Percentiles rank a stretch among this genome's conserved stretches.
Evolutionary conservation across 83 land plant species (phyloP).

Genomic region (Picea engelmannii): DNA sequence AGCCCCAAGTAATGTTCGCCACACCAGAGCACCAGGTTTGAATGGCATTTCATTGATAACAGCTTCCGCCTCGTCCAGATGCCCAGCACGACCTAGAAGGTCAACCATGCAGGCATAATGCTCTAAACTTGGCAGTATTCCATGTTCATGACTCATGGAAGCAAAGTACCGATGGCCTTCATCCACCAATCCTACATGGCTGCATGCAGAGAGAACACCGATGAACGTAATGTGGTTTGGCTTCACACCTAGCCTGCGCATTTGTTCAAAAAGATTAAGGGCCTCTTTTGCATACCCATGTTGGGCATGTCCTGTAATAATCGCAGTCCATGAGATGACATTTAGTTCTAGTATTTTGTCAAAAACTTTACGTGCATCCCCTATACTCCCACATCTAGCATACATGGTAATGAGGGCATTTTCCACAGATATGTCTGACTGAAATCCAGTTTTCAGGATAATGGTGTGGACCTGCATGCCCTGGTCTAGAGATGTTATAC

Average conservation of each 20-base stretch:
- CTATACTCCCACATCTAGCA: constrained; percentile 49
- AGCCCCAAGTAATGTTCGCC: constrained; percentile 55
- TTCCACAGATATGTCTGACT: constrained; percentile 18
- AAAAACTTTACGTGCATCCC: constrained; percentile 40
- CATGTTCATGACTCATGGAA: constrained; percentile 37
- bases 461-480: constrained; percentile 45
- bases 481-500: constrained; percentile 33
- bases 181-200: constrained; percentile 44
- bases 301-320: constrained; percentile 54
- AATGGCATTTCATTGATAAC: constrained; percentile 47
- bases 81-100: constrained; percentile 43
- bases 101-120: constrained; percentile 61
- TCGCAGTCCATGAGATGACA: constrained; percentile 58
- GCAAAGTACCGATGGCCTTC: constrained; percentile 38
- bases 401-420: constrained; percentile 55
- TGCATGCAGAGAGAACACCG: constrained; percentile 58
- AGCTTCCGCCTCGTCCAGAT: constrained; percentile 28
- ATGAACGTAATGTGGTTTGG: constrained; percentile 50
- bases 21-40: constrained; percentile 37
- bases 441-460: constrained; percentile 35
- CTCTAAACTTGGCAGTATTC: constrained; percentile 43
- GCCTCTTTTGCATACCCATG: constrained; percentile 47
- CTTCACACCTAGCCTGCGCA: constrained; percentile 29
- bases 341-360: constrained; percentile 28
- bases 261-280: constrained; percentile 34